phyloP scores from a whole-genome alignment of 176 grass and related monocot species.

The Carex parvula region DNA sequence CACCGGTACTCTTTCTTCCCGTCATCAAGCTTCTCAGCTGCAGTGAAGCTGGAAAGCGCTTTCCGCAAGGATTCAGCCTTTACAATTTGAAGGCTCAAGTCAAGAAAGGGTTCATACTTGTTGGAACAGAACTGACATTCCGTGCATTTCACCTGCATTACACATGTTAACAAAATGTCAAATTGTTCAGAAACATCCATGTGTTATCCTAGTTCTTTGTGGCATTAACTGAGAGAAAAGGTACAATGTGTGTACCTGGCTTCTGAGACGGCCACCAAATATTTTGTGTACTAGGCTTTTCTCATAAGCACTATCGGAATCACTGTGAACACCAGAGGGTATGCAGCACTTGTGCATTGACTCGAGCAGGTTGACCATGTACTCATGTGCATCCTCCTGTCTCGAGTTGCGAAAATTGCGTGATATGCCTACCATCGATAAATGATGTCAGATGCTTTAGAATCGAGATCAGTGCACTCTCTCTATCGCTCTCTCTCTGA shows the following conservation, averaged over 20 bases:
- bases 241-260: constrained; percentile 37
- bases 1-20: constrained; percentile 86
- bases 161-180: neutral
- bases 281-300: constrained; percentile 97
- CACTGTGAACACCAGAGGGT: constrained; percentile 76
- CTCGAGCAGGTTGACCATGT: constrained; percentile 98
- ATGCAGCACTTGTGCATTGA: constrained; percentile 98
- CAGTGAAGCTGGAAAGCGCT: constrained; percentile 74
- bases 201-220: neutral
- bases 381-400: constrained; percentile 96
- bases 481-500: neutral
- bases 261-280: constrained; percentile 86
- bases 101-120: constrained; percentile 91
- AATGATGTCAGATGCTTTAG: neutral
- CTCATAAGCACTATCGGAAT: constrained; percentile 86
- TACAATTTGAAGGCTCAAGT: constrained; percentile 95
- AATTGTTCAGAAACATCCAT: constrained; percentile 1
- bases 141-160: constrained; percentile 81
- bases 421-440: constrained; percentile 57
- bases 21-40: constrained; percentile 71
- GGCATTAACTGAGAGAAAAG: neutral
- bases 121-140: constrained; percentile 78
- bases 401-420: constrained; percentile 84
- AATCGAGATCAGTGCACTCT: neutral
- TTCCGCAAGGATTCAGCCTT: constrained; percentile 69